Base-by-base conservation (phyloP, 2,329 filamentous ascomycete species). In the Chaetomium strumarium region DNA sequence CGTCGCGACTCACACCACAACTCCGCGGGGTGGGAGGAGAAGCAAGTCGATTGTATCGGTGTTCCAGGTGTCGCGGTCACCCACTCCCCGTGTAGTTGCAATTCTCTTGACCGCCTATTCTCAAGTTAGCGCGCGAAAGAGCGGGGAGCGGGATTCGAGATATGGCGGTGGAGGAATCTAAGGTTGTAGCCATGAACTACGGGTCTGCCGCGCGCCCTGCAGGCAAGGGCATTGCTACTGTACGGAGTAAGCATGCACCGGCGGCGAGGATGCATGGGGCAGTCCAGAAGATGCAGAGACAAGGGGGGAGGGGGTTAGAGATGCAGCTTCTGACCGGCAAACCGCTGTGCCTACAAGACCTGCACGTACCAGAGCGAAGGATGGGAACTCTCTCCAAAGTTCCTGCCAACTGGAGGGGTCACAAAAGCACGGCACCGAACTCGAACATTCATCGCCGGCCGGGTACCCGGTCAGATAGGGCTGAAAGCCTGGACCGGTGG, bases 81-180 rank as follows among this genome's bases (percentile, higher is more conserved):
- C 14, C 17, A 17, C 43, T 36, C 14, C 31, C 17, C 19, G n/a
- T 24, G 10, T 38, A 19, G 52, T 24, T 24, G 40, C 30, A 37
- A 31, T 37, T 45, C 7, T 37, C 51, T 47, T 58, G 56, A 58
- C 53, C 54, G 54, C 56, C 52, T 56, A 46, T 55, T 56, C 38
- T 17, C 46, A 17, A 11, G 39, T 57, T 46, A 55, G 55, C 49
- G 43, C 29, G 29, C 31, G 42, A 42, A 29, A 47, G 38, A 39
- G 30, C 41, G 34, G 41, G 36, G 43, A 19, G 41, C 7, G 39
- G 39, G 31, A 13, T 13, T 44, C 8, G 42, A 30, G 36, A 48
- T 56, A 48, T 56, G 48, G 51, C 47, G 43, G 41, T 37, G 20
- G 30, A 39, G 11, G 36, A 29, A 30, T n/a, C n/a, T n/a, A 30